phyloP scores from a whole-genome alignment of 441 rosid species.

The Croton setiger region DNA sequence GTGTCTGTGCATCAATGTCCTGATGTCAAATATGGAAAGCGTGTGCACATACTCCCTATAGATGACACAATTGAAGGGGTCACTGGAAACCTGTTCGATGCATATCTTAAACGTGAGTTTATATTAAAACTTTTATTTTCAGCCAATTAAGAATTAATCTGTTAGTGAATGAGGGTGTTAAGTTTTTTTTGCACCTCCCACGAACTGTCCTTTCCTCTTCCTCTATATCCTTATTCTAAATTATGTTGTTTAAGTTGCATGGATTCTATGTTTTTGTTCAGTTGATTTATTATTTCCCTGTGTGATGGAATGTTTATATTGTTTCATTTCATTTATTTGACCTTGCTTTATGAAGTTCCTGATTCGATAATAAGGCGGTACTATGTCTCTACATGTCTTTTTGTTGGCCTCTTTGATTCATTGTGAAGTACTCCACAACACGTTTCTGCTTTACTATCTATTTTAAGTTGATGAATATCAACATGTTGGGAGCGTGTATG shows the following conservation, averaged over 20 bases:
- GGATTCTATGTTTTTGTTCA: not conserved
- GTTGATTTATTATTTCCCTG: not conserved
- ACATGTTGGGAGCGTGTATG: not conserved
- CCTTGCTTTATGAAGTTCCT: not conserved
- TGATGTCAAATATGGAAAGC: constrained; percentile 82
- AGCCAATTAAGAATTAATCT: not conserved
- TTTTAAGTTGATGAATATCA: not conserved
- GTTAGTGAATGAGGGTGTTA: not conserved
- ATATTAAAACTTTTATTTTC: not conserved
- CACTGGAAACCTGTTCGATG: constrained; percentile 91
- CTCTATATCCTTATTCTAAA: not conserved
- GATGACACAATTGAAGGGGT: constrained; percentile 94
- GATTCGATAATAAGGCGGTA: not conserved
- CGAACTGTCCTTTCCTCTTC: not conserved
- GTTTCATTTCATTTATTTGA: no score
- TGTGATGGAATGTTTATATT: no score
- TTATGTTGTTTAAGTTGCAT: not conserved
- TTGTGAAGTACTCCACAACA: not conserved
- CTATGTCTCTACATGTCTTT: not conserved
- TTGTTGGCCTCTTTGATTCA: not conserved
- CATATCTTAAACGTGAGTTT: constrained; percentile 80
- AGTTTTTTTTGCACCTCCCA: not conserved
- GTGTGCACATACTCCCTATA: constrained; percentile 80
- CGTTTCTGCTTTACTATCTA: not conserved
- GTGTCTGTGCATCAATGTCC: constrained; percentile 87